Percentiles rank a stretch among this genome's conserved stretches.
Conservation (phyloP, 805 yeast species). For the Zygosaccharomyces gambellarensis region DNA sequence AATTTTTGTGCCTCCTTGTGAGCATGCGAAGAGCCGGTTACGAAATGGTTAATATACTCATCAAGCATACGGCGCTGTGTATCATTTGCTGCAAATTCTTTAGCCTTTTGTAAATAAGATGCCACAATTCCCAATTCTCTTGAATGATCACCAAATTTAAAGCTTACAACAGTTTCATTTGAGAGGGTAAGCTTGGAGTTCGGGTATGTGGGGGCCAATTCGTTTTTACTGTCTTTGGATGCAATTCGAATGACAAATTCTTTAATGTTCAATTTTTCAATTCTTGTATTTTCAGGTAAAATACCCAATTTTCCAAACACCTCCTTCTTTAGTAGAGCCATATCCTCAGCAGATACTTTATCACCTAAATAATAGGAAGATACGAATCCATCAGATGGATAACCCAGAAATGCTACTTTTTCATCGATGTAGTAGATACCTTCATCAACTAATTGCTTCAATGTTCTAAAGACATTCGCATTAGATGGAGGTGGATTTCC, state of each 20-base stretch:
- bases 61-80: constrained; percentile 63
- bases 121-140: constrained; percentile 59
- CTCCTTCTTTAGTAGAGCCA: constrained; percentile 54
- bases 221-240: constrained; percentile 48
- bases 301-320: constrained; percentile 35
- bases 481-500: constrained; percentile 16
- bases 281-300: constrained; percentile 67
- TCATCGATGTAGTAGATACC: constrained; percentile 50
- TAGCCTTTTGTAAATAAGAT: constrained; percentile 52
- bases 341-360: constrained; percentile 49
- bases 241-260: constrained; percentile 64
- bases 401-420: constrained; percentile 57
- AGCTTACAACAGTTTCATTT: constrained; percentile 41
- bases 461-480: constrained; percentile 13
- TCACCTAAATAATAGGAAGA: constrained; percentile 66
- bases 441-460: constrained; percentile 38
- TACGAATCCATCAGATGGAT: constrained; percentile 70
- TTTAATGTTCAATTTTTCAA: constrained; percentile 48
- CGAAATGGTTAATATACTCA: constrained; percentile 62
- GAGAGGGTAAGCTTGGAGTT: constrained; percentile 36
- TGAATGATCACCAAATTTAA: constrained; percentile 76
- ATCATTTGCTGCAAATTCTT: constrained; percentile 62
- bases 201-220: constrained; percentile 48
- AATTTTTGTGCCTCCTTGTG: constrained; percentile 78
- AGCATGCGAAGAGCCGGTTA: constrained; percentile 77